Evolutionary conservation across 352 stramenopile genomes (phyloP), one percentile per base, ranked within the genome.

Genomic region (Phytophthora aleatoria): DNA sequence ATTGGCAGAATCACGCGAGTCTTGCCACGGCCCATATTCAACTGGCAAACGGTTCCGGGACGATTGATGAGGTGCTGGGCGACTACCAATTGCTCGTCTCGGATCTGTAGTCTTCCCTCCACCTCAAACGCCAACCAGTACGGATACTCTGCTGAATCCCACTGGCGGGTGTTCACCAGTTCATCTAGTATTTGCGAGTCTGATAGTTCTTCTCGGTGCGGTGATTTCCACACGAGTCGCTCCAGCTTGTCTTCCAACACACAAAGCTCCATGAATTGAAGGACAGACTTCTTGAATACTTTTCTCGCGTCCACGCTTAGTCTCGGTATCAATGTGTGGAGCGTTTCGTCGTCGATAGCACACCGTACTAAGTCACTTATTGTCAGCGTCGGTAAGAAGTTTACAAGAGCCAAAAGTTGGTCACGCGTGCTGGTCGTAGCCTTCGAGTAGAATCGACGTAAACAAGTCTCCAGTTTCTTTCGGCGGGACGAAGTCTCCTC

Each of bases 121-220:
- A 91, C 77, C 67, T 97, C 89, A 69, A 97, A 96, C 28, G 89
- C 85, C 50, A 96, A 67, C 87, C 89, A 97, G 57, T 80, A 86
- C 5, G 87, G 86, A 54, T 89, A 74, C 5, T 87, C 71, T 0
- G 8, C 48, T 12, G 67, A 71, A 26, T 81, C 41, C 87, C 86
- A 97, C 24, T 67, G 24, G 16, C 71, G 73, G 3, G 33, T 53
- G 54, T 67, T 77, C 9, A 63, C 13, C 8, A 95, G 57, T 20
- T 96, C 89, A 24, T 89, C 77, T 2, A 85, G 41, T 41, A 91
- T 57, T 24, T 70, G 61, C 12, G 64, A 54, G 24, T 64, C 53
- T 11, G 75, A 68, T 12, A 57, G 12, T 24, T 57, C 35, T 8
- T 39, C 35, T 47, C 50, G 43, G 20, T 38, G 39, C 15, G 53